Evolutionary conservation across 352 stramenopile genomes (phyloP), one percentile per base, ranked within the genome.

Genomic region (Aphanomyces euteiches): DNA sequence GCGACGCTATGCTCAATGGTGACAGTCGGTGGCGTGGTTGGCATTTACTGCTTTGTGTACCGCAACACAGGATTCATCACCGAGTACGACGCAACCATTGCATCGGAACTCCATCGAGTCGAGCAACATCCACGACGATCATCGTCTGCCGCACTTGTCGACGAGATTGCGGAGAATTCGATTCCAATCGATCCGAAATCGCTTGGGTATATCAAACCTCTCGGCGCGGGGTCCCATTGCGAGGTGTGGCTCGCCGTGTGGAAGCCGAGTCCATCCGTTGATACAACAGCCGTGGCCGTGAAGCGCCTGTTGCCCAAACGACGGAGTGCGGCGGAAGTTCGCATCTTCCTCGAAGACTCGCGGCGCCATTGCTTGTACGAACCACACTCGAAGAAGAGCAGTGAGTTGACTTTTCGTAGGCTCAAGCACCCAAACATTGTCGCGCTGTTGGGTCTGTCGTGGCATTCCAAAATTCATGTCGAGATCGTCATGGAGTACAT

Each of bases 401-500:
- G 36, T 58, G 50, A 3, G 1, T 8, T 15, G 7, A 19, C 15
- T 19, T 39, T 5, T 4, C 0, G 45, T 70, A 70, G 64, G 34
- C 54, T 70, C 41, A 37, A 50, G 7, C 64, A 70, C 47, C 36
- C 48, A 8, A 70, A 61, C 21, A 39, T 70, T n/a, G 45, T 70
- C 5, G n/a, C 50, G 5, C 40, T 70, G 36, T 13, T 70, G 6
- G 64, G 64, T 6, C 15, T 70, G 5, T 19, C 38, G 37, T 64
- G 64, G 54, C 47, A 60, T 19, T 19, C 53, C 6, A 54, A 63
- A 36, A 15, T 39, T 5, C 28, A 60, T 3, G 40, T 53, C 12
- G 64, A 70, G 28, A 40, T 70, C n/a, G 64, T 56, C 3, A 21
- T 70, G 8, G 64, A 70, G 40, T 70, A 47, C 21, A 47, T 70